A percentile compares a stretch with the other conserved stretches of the same genome.
These are phyloP conservation scores for Knufia petricola DNA, from an alignment of 2,329 filamentous ascomycete genomes.

Conservation along the genomic window DNA sequence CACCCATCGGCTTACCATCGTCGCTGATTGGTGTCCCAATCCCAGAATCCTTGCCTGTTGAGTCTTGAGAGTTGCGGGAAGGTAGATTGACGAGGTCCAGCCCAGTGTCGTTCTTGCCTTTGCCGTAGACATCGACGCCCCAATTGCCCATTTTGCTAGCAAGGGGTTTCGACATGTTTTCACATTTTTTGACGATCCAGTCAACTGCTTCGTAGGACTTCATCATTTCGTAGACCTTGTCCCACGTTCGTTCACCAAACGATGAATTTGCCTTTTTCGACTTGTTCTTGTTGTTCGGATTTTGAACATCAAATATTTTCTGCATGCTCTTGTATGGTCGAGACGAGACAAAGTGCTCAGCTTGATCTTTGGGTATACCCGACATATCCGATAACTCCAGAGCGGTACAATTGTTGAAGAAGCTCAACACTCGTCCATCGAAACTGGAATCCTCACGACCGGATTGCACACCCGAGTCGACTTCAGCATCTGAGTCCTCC, in stretches of 20 bases:
- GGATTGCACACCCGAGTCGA: slow-evolving; percentile 30
- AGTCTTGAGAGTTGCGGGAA: slow-evolving; percentile 36
- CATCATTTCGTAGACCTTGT: slow-evolving; percentile 63
- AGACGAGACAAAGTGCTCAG: slow-evolving; percentile 59
- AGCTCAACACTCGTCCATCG: slow-evolving; percentile 56
- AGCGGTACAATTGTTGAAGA: slow-evolving; percentile 69
- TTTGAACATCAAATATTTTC: slow-evolving; percentile 56
- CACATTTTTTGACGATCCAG: slow-evolving; percentile 66
- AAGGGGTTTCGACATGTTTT: slow-evolving; percentile 59
- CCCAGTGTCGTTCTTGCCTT: slow-evolving; percentile 30
- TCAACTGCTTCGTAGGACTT: slow-evolving; percentile 75
- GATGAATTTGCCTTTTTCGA: slow-evolving; percentile 42
- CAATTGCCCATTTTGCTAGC: slow-evolving; percentile 56
- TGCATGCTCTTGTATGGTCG: slow-evolving; percentile 63
- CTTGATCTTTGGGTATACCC: slow-evolving; percentile 58
- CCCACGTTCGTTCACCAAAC: slow-evolving; percentile 58
- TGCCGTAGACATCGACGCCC: slow-evolving; percentile 57
- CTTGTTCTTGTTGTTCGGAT: slow-evolving; percentile 43
- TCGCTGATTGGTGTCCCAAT: slow-evolving; percentile 52
- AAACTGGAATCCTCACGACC: slow-evolving; percentile 33
- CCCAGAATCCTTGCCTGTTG: slow-evolving; percentile 48
- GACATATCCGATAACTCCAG: slow-evolving; percentile 76
- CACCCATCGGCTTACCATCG: slow-evolving; percentile 27
- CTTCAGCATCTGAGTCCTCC: slow-evolving; percentile 37
- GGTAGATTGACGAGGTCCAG: slow-evolving; percentile 51